Percentiles rank a stretch among this genome's conserved stretches.
Evolutionary conservation across 768 basidiomycete species (phyloP).

Genomic region (Daedaleopsis nitida): DNA sequence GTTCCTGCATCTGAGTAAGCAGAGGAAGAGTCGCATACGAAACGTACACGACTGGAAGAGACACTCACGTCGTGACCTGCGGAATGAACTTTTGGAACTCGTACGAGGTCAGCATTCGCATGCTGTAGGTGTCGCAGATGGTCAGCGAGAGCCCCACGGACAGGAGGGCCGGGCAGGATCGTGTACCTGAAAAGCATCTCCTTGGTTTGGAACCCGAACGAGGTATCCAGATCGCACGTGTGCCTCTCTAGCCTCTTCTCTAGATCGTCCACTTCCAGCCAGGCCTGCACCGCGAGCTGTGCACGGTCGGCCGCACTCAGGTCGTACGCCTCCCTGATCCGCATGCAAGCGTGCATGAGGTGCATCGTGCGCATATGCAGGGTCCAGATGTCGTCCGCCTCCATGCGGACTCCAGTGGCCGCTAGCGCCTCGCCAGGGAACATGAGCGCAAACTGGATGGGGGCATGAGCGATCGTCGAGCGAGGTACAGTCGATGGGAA

Average conservation of each 20-base stretch:
- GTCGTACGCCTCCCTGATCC: conserved; percentile 3
- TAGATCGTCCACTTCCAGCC: conserved; percentile 20
- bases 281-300: conserved; percentile 15
- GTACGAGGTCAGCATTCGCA: conserved; percentile 15
- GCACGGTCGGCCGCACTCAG: conserved; percentile 15
- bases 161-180: too few species aligned
- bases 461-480: neutral
- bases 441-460: conserved; percentile 9
- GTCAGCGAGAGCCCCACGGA: neutral
- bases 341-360: conserved; percentile 12
- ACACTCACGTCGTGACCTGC: conserved; percentile 17
- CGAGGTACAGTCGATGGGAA: neutral
- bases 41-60: neutral
- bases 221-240: conserved; percentile 10
- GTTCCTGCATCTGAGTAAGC: neutral
- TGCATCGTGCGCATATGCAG: conserved; percentile 14
- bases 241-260: conserved; percentile 12
- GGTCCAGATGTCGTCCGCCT: conserved; percentile 16
- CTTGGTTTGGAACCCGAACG: conserved; percentile 13
- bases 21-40: neutral
- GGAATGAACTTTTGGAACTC: conserved; percentile 19
- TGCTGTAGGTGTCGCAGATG: neutral
- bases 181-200: conserved; percentile 18
- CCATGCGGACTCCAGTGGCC: conserved; percentile 23
- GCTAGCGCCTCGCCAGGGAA: conserved; percentile 11